These are phyloP conservation scores for Hansfordia pulvinata DNA, from an alignment of 2,329 filamentous ascomycete species.

Conservation along the genomic window DNA sequence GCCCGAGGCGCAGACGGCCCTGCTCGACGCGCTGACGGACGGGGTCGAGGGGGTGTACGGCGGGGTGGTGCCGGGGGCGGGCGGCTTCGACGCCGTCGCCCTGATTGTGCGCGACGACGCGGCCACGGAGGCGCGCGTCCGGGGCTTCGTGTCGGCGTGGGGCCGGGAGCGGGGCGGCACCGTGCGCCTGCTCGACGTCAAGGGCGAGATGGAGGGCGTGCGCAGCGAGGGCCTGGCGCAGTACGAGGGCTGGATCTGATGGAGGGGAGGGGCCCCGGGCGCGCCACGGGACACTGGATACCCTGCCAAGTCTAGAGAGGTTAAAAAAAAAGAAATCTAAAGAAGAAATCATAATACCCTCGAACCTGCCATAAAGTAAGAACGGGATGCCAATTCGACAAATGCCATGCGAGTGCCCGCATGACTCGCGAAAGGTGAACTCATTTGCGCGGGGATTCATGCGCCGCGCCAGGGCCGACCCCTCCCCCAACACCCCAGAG, in stretches of 20 bases:
- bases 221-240: slow-evolving; percentile 12
- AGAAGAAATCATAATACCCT: too few species aligned
- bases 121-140: slow-evolving; percentile 45
- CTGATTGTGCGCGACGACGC: slow-evolving; percentile 64
- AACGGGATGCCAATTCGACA: too few species aligned
- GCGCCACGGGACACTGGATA: too few species aligned
- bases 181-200: slow-evolving; percentile 47
- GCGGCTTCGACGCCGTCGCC: slow-evolving; percentile 82
- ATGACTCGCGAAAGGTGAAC: too few species aligned
- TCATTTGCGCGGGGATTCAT: too few species aligned
- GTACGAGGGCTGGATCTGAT: slow-evolving; percentile 15
- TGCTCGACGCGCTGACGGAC: slow-evolving; percentile 63
- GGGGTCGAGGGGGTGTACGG: slow-evolving; percentile 68
- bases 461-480: too few species aligned
- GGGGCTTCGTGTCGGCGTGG: slow-evolving; percentile 53
- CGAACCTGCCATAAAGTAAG: too few species aligned
- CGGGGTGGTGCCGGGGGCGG: slow-evolving; percentile 86
- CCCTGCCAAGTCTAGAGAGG: too few species aligned
- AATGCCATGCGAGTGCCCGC: too few species aligned
- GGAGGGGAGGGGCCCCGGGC: background rate
- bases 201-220: slow-evolving; percentile 19
- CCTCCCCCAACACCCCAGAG: too few species aligned
- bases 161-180: slow-evolving; percentile 40
- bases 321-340: too few species aligned
- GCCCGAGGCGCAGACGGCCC: slow-evolving; percentile 68